These are phyloP conservation scores for Ophiostoma himal-ulmi DNA, from an alignment of 2,329 filamentous ascomycete species.

Conservation along the genomic window DNA sequence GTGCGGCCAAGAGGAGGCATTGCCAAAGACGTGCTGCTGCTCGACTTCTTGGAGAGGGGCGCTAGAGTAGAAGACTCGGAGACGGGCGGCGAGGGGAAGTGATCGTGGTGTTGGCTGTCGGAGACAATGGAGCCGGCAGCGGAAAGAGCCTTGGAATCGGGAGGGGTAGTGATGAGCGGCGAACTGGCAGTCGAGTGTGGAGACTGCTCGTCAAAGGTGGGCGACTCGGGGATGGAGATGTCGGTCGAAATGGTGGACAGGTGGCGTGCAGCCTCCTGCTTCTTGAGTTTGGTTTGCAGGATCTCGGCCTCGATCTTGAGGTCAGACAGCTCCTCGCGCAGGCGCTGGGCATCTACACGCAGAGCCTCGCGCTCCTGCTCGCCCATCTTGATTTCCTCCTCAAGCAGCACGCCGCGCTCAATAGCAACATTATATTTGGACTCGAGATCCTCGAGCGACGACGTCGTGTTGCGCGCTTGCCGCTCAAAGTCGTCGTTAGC, in stretches of 20 bases:
- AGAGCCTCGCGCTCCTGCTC: constrained; percentile 87
- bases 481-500: constrained; percentile 97
- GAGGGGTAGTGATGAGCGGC: constrained; percentile 82
- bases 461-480: constrained; percentile 91
- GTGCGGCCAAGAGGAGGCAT: constrained; percentile 33
- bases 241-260: constrained; percentile 56
- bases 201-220: constrained; percentile 64
- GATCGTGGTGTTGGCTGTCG: constrained; percentile 70
- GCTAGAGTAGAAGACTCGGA: constrained; percentile 81
- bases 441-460: constrained; percentile 92
- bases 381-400: constrained; percentile 85
- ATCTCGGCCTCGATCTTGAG: constrained; percentile 94
- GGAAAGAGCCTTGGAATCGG: constrained; percentile 60
- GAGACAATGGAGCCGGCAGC: constrained; percentile 45
- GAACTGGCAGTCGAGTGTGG: constrained; percentile 85
- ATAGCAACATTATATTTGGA: constrained; percentile 95
- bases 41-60: constrained; percentile 50
- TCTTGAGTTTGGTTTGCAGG: constrained; percentile 84
- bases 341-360: constrained; percentile 82
- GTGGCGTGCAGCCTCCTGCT: constrained; percentile 46
- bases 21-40: not conserved
- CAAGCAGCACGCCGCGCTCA: constrained; percentile 84
- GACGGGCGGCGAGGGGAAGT: constrained; percentile 88
- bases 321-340: constrained; percentile 87
- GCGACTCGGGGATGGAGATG: constrained; percentile 60